These are phyloP conservation scores for Neurospora sp. DNA, from an alignment of 495 filamentous ascomycete species.

Conservation along the genomic window DNA sequence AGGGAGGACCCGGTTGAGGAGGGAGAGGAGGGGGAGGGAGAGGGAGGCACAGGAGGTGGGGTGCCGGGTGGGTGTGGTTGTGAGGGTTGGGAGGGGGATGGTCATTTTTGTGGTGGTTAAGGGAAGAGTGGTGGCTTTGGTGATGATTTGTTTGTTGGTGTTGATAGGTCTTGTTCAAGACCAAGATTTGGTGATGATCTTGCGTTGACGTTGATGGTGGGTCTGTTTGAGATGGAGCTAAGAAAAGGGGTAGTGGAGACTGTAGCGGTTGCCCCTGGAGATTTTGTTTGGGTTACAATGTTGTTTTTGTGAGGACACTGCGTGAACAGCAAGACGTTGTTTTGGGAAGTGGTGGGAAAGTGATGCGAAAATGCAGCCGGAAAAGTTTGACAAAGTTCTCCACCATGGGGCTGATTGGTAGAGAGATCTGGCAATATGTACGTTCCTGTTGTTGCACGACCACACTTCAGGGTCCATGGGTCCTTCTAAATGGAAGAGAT, in stretches of 20 bases:
- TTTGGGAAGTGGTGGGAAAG: neutral
- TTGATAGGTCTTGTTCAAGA: too few relatives aligned
- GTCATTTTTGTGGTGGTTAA: neutral
- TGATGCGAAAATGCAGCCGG: neutral
- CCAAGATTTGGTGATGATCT: neutral
- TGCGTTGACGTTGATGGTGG: neutral
- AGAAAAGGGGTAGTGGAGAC: neutral
- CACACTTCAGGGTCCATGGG: too few relatives aligned
- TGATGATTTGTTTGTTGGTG: too few relatives aligned
- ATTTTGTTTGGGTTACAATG: neutral
- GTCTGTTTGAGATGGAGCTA: neutral
- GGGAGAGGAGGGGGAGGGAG: constrained; percentile 11
- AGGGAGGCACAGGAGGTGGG: constrained; percentile 14
- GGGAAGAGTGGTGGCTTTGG: neutral
- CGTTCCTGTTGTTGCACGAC: neutral
- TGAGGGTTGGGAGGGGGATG: constrained; percentile 2
- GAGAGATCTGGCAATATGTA: neutral
- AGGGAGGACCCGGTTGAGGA: constrained; percentile 12
- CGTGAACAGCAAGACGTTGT: neutral
- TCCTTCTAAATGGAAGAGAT: too few relatives aligned
- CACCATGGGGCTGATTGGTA: neutral
- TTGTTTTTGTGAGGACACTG: neutral
- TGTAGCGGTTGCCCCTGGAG: neutral
- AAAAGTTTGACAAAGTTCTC: neutral
- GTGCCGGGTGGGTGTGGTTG: constrained; percentile 5